Evolutionary conservation across 2,329 filamentous ascomycete genomes (phyloP), one percentile per base, ranked within the genome.

Genomic region (Dothistroma pini): DNA sequence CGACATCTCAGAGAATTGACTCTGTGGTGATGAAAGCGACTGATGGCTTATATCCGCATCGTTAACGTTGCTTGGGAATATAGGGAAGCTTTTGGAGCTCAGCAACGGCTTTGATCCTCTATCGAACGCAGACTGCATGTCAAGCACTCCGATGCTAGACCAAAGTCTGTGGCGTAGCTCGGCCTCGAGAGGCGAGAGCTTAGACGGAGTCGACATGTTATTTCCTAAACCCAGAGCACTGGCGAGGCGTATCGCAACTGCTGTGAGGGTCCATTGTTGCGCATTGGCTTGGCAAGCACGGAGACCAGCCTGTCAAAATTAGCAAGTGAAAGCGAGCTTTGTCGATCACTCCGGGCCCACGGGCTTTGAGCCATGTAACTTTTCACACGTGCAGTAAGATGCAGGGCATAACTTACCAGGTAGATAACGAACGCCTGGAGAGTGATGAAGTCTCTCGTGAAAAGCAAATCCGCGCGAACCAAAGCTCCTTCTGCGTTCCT

Each of bases 111-210:
- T 12, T 11, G 60, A 53, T 16, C 60, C 60, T 8, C 60, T 52
- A 56, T 62, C 60, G 41, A 62, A 59, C 8, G 60, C 60, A 31
- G 51, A 35, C 32, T 62, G 60, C 16, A 62, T 11, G 53, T 62
- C 60, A 7, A 62, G 54, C 14, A 57, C 31, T n/a, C 53, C 57
- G 16, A 62, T 62, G 25, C 56, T 59, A 16, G 16, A 47, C 60
- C 60, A 62, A 12, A 60, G 54, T 41, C 60, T 52, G 19, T 53
- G 57, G 21, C 34, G 38, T 4, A 59, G 9, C 44, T 62, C 57
- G 11, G n/a, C 29, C 2, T 47, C 54, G 10, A 62, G 25, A 11
- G 53, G 12, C 41, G 21, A 38, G 8, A 21, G 22, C 44, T 49
- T 49, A 25, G 22, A 25, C n/a, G 44, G 4, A 16, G 10, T 11